Conservation (phyloP, 2,329 filamentous ascomycete species). For the Lecanicillium sp. region DNA sequence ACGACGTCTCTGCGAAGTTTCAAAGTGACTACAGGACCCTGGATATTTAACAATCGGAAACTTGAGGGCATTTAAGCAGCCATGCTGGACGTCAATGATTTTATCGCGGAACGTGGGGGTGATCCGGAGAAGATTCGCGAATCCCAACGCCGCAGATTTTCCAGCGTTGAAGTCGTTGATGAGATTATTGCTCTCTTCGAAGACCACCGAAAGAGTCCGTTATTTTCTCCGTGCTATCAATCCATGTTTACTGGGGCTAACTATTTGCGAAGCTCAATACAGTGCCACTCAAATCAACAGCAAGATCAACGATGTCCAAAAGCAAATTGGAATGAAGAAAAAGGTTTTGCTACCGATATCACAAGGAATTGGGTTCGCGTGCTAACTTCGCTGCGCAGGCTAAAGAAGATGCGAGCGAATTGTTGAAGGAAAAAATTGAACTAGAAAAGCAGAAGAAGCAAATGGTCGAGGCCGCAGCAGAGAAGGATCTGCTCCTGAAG, state of each 20-base stretch:
- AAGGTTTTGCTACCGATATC: too few relatives aligned
- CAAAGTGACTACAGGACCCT: too few relatives aligned
- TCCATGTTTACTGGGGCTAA: too few relatives aligned
- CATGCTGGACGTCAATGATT: conserved; percentile 73
- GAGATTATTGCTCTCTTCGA: conserved; percentile 83
- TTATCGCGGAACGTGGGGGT: conserved; percentile 80
- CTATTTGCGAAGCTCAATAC: conserved; percentile 49
- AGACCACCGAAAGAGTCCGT: conserved; percentile 68
- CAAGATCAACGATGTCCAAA: conserved; percentile 82
- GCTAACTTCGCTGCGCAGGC: conserved; percentile 35
- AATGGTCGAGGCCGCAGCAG: conserved; percentile 62
- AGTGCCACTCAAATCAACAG: conserved; percentile 71
- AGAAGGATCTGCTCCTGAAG: conserved; percentile 68
- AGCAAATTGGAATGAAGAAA: conserved; percentile 85
- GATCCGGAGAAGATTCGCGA: conserved; percentile 88
- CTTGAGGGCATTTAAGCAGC: too few relatives aligned
- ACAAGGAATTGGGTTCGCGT: background rate
- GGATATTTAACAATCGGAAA: too few relatives aligned
- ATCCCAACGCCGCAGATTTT: conserved; percentile 76
- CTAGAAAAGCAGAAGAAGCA: conserved; percentile 78
- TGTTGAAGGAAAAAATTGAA: conserved; percentile 69
- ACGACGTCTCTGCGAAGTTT: too few relatives aligned
- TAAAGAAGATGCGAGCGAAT: conserved; percentile 78
- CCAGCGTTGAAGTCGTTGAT: conserved; percentile 77
- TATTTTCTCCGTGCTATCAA: background rate